These are phyloP conservation scores for Flaveria bidentis DNA, from an alignment of 129 eudicot species.

Conservation along the genomic window DNA sequence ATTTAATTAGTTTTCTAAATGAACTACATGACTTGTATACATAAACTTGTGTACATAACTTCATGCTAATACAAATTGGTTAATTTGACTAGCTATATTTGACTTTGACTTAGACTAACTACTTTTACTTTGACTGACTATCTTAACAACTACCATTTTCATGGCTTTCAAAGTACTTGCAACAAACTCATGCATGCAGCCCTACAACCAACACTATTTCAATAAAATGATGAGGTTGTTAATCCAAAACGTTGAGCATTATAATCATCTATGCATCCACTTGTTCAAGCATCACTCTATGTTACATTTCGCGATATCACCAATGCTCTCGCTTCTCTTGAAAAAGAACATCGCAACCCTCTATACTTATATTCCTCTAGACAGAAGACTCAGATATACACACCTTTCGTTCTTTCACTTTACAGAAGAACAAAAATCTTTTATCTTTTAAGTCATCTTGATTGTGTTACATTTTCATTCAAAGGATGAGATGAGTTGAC, in stretches of 20 bases:
- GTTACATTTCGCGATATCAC: not conserved
- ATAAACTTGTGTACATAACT: not conserved
- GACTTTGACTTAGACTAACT: not conserved
- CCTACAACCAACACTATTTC: not conserved
- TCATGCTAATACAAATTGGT: not conserved
- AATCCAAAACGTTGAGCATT: not conserved
- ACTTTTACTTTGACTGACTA: not conserved
- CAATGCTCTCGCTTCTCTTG: not conserved
- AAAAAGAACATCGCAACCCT: not conserved
- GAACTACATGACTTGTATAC: no score
- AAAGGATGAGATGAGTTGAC: not conserved
- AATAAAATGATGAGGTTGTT: not conserved
- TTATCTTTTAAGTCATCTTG: not conserved
- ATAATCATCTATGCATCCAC: not conserved
- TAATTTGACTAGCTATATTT: not conserved
- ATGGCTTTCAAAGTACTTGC: not conserved
- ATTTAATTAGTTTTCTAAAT: no score
- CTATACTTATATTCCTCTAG: conserved; percentile 3
- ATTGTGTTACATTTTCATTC: not conserved
- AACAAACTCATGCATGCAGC: not conserved
- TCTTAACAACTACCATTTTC: not conserved
- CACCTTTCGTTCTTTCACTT: no score
- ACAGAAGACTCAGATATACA: not conserved
- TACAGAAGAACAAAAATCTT: not conserved
- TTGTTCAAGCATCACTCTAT: not conserved